Base-by-base conservation (phyloP, 208 protist species). In the Porcisia deanei region DNA sequence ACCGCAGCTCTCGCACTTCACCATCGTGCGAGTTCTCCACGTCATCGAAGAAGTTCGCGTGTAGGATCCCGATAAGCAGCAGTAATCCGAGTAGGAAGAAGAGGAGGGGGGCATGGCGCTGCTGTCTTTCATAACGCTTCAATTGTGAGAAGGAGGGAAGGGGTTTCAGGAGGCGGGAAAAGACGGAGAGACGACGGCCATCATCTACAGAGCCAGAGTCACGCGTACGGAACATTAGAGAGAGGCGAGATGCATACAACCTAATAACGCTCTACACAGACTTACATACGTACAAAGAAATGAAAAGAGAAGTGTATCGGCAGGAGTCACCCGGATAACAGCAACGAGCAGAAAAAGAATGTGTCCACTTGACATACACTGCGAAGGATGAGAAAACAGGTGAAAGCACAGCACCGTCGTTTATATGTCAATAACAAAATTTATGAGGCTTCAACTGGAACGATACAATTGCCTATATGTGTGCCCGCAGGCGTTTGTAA, bases 41-140 rank as follows among this genome's bases (percentile, higher is more conserved):
- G 55, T 49, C 60, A 61, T 82, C 78, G 34, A 77, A 43, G 22
- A 72, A 0, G 60, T 67, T 71, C 4, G 63, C 78, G n/a, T 55
- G 9, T 1, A 78, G 3, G 7, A 71, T 22, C 41, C 73, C 75
- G 30, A 87, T 16, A 41, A 76, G 5, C 16, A 81, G 55, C 12
- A 87, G 73, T 8, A 71, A 30, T 10, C 71, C 30, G 64, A 87
- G 81, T 49, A 84, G 39, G 59, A 67, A 22, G 59, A 67, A 25
- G 41, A 84, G 76, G 14, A 85, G 72, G 47, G 79, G 60, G 3
- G 58, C 37, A 30, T 86, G 71, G 8, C 79, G 77, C 20, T 76
- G 14, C 1, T 18, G 71, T 18, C 75, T 72, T 1, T n/a, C 71
- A 22, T 73, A 47, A 20, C 30, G 14, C 78, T 77, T 82, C 2